Conservation (phyloP, 352 stramenopile species). For the Halophytophthora batemanensis region DNA sequence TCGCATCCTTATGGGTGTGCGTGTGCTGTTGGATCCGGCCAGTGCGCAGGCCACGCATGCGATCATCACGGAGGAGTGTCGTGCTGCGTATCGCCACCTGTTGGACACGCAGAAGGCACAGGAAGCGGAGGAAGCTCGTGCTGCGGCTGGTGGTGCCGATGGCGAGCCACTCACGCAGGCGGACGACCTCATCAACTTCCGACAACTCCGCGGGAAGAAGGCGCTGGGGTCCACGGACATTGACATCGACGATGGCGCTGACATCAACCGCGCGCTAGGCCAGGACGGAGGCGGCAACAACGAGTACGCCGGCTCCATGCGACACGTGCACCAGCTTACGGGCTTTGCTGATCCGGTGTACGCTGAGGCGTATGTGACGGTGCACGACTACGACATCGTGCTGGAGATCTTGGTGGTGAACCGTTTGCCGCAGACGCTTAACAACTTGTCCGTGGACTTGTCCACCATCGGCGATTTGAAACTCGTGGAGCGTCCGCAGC, state of each 20-base stretch:
- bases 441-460: conserved; percentile 98
- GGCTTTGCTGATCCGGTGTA: conserved; percentile 99
- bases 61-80: conserved; percentile 84
- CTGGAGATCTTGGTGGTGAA: conserved; percentile 99
- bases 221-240: conserved; percentile 92
- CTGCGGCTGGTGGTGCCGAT: conserved; percentile 28
- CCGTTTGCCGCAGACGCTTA: conserved; percentile 96
- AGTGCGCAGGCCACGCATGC: conserved; percentile 56
- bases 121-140: conserved; percentile 53
- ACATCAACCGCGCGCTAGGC: conserved; percentile 94
- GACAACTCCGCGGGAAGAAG: conserved; percentile 93
- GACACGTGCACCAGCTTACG: conserved; percentile 98
- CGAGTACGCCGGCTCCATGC: conserved; percentile 90
- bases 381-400: conserved; percentile 99
- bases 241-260: conserved; percentile 97
- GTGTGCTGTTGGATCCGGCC: conserved; percentile 92
- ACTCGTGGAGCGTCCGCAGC: conserved; percentile 98
- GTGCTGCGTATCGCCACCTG: conserved; percentile 70
- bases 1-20: conserved; percentile 94
- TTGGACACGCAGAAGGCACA: conserved; percentile 72
- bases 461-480: conserved; percentile 99
- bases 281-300: conserved; percentile 65
- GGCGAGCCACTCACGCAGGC: conserved; percentile 69
- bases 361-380: conserved; percentile 98
- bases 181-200: conserved; percentile 98